Evolutionary conservation across 2,329 filamentous ascomycete genomes (phyloP), one percentile per base, ranked within the genome.

Genomic region (Stemphylium vesicarium): DNA sequence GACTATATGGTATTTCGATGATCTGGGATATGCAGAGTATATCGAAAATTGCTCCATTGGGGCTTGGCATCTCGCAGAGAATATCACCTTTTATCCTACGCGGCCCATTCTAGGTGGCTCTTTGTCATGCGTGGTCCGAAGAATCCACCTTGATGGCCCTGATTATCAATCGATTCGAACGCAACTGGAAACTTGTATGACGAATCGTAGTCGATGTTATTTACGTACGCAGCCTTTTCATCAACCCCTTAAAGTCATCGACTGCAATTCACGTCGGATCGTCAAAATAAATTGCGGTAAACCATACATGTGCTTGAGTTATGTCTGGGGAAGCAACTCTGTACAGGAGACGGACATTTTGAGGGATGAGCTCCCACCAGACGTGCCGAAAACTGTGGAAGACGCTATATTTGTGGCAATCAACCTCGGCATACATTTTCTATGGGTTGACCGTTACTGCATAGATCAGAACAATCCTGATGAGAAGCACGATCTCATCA

Each of bases 401-500:
- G 46, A 50, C 15, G 46, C 46, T 5, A 41, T 41, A 18, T 9
- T 9, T 35, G 31, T 50, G 10, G 31, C 46, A 10, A 10, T 33
- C 18, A 11, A 2, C 15, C 18, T 50, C 2, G 38, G 10, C 2
- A 35, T 54, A 13, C 37, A 26, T 5, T 53, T 50, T 33, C 44
- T 53, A 12, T 53, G 54, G 44, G 33, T 57, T 1, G 50, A 50
- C n/a, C 26, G 50, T 1, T 47, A 56, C 31, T 59, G 48, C 11
- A 56, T 59, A 18, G 33, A 53, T 15, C 56, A 53, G 15, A 11
- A 11, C 15, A 16, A 41, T 15, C 3, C 16, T 3, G 11, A 49
- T 8, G 44, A 43, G 2, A 56, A 47, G 24, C 48, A 56, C 24
- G n/a, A 16, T 20, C 7, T 35, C 11, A 53, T 61, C 12, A 39